Base-by-base conservation (phyloP, 202 grass and related monocot genomes). In the Setaria italica region DNA sequence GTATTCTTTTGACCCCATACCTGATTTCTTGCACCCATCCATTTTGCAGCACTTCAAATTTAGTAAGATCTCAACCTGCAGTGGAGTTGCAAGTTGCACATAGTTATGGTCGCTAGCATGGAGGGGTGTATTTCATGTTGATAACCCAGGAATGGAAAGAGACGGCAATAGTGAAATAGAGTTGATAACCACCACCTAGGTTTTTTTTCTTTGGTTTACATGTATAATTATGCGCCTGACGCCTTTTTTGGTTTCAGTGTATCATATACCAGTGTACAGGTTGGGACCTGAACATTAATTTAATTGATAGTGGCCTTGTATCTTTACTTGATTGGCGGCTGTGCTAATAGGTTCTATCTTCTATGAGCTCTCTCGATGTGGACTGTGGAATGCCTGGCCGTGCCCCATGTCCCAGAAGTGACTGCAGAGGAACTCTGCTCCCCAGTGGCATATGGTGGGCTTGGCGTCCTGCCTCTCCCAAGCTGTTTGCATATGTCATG, bases 191-290 rank as follows among this genome's bases (percentile, higher is more conserved):
- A 78, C 51, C 68, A 71, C 66, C 85, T 92, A 87, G 84, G 74
- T 35, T 85, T 81, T 82, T 71, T 62, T 47, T 48, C 20, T 60
- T 77, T 62, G 45, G 30, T 54, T 85, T 93, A 88, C 90, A 82
- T 95, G 93, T 95, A 93, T 95, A 95, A 95, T 95, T 95, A 95
- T 91, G 83, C 62, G 58, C 72, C 82, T 91, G 82, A 92, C 54
- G 65, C 87, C 76, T 90, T 87, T 86, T 83, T 76, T 90, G 64
- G 83, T 87, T 89, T 77, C 79, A 53, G 65, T 84, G 86, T 89
- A 90, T 91, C 90, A 87, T 89, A 92, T 89, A 93, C 90, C 90
- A 68, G 70, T 95, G 90, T 95, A 95, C 90, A 95, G 90, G 77
- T 95, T 91, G 49, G 90, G 83, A 91, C 90, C 86, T 91, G 90